These are phyloP conservation scores for Podaxis carcinomalis DNA, from an alignment of 768 basidiomycete species.

Conservation along the genomic window DNA sequence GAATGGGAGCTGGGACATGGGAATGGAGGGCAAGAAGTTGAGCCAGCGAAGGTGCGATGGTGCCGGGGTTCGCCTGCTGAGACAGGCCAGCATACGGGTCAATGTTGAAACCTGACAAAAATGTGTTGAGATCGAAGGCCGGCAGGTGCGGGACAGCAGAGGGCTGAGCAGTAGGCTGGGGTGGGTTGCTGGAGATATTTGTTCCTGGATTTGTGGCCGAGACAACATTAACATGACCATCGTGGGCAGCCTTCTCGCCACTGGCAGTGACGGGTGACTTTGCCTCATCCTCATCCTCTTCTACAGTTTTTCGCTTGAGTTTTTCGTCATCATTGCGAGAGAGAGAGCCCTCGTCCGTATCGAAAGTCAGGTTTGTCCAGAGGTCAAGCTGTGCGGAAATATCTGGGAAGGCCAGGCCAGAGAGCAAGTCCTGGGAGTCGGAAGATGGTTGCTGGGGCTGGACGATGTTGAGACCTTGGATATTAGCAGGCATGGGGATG, in stretches of 20 bases:
- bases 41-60: conserved; percentile 53
- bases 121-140: conserved; percentile 35
- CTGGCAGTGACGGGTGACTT: conserved; percentile 27
- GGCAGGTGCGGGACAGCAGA: conserved; percentile 28
- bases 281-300: conserved; percentile 45
- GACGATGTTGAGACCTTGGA: conserved; percentile 81
- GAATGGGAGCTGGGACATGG: conserved; percentile 20
- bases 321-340: conserved; percentile 29
- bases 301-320: conserved; percentile 30
- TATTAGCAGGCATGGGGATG: conserved; percentile 51
- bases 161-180: conserved; percentile 28
- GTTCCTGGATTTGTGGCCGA: conserved; percentile 39
- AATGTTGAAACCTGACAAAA: conserved; percentile 35
- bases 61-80: conserved; percentile 26
- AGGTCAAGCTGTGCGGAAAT: conserved; percentile 74
- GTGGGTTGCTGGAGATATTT: conserved; percentile 16
- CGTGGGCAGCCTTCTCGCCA: conserved; percentile 40
- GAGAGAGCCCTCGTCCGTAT: conserved; percentile 61
- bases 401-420: conserved; percentile 65
- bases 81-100: conserved; percentile 34
- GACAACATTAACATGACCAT: conserved; percentile 58
- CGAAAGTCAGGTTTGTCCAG: conserved; percentile 81
- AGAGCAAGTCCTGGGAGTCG: conserved; percentile 55
- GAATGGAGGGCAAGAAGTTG: conserved; percentile 66
- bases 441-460: conserved; percentile 41